Conservation (phyloP, 2,329 filamentous ascomycete species). For the Xylaria sp. region DNA sequence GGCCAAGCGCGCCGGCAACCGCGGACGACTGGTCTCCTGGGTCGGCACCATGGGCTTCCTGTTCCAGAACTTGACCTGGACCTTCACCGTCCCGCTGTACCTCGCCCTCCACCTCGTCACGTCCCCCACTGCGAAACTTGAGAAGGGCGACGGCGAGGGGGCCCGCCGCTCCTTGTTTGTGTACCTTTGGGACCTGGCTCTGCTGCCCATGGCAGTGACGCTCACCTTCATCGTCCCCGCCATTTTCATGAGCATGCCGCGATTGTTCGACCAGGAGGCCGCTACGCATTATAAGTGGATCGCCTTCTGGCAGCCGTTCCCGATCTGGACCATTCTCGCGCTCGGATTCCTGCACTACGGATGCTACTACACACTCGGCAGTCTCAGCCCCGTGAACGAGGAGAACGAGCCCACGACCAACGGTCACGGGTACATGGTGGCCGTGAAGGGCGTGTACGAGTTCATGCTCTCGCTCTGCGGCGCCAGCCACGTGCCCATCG, state of each 20-base stretch:
- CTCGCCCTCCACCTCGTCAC: conserved; percentile 47
- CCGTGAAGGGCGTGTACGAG: conserved; percentile 46
- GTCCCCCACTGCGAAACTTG: conserved; percentile 44
- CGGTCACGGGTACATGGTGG: conserved; percentile 43
- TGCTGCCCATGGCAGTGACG: conserved; percentile 46
- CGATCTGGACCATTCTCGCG: conserved; percentile 38
- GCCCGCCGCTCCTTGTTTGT: conserved; percentile 44
- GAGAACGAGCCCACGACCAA: conserved; percentile 41
- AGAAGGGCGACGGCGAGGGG: conserved; percentile 37
- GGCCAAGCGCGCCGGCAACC: conserved; percentile 44
- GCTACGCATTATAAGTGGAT: conserved; percentile 46
- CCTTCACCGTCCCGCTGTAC: conserved; percentile 45
- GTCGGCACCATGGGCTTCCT: conserved; percentile 40
- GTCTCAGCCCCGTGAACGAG: conserved; percentile 40
- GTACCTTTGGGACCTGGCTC: conserved; percentile 48
- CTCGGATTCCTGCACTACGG: conserved; percentile 42
- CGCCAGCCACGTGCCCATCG: conserved; percentile 44
- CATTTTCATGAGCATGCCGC: conserved; percentile 46
- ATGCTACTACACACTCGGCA: conserved; percentile 43
- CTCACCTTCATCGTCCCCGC: conserved; percentile 44
- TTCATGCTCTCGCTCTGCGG: conserved; percentile 44
- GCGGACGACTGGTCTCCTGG: conserved; percentile 42
- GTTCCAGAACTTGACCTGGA: conserved; percentile 45
- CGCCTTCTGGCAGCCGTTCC: conserved; percentile 48
- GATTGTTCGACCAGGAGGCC: conserved; percentile 41